Base-by-base conservation (phyloP, 257 asterid species). In the Primulina huaijiensis region DNA sequence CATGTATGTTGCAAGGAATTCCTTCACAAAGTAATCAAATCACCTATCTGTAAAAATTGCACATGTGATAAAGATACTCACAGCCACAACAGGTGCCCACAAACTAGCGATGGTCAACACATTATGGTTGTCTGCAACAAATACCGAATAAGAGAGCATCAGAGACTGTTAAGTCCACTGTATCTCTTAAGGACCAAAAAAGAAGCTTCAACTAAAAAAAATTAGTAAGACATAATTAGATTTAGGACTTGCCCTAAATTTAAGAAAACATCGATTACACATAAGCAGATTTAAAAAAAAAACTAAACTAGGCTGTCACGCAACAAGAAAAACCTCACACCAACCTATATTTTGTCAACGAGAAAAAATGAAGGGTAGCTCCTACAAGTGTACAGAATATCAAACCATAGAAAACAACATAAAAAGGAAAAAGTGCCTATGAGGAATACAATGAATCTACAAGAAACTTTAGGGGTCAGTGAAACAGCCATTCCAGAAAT, bases 51-150 rank as follows among this genome's bases (percentile, higher is more conserved):
- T 55, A 62, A 56, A 27, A 70, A 63, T 10, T 33, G 62, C 63
- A 69, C 19, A 75, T 10, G 25, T 69, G 20, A 53, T 40, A 72
- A 8, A 19, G 37, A 77, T 74, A 93, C 99, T 90, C 81, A 93
- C 99, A 82, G 97, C 96, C 65, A 93, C 83, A 82, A 93, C 96
- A 27, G 99, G 99, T 34, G 96, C 91, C 99, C 99, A 93, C 75
- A 93, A 74, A 83, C 96, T 87, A 75, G 78, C 96, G 37, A 93
- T 38, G 5, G 97, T 83, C 80, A 89, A 76, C 58, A 77, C 88
- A 77, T 93, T 86, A 67, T 89, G 74, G 80, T 93, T 90, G 67
- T 79, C 99, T 93, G 96, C 88, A 82, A 73, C 30, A 75, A 64
- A 70, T 72, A 79, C 35, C 35, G 64, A 74, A 76, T 65, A 63